phyloP scores from a whole-genome alignment of 2,329 filamentous ascomycete species.

The Microdochium nivale region DNA sequence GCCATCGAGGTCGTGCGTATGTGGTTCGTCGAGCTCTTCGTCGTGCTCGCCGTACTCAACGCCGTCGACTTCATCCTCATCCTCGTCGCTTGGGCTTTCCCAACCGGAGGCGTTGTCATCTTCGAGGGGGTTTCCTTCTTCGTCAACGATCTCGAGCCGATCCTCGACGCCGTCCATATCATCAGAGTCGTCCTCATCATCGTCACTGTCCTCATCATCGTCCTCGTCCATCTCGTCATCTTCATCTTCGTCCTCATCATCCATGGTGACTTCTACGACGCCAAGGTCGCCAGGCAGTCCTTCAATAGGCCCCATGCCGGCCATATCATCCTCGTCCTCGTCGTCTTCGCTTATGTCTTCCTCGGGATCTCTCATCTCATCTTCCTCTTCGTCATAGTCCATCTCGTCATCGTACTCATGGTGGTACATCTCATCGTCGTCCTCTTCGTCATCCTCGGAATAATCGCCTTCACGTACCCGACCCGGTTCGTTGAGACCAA shows the following conservation, averaged over 20 bases:
- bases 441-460: constrained; percentile 63
- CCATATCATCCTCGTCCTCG: constrained; percentile 55
- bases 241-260: constrained; percentile 56
- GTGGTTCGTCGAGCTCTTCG: constrained; percentile 43
- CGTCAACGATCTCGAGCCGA: constrained; percentile 53
- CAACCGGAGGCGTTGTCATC: constrained; percentile 53
- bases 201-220: constrained; percentile 47
- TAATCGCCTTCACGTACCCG: constrained; percentile 63
- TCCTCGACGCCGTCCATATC: constrained; percentile 43
- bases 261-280: constrained; percentile 71
- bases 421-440: constrained; percentile 86
- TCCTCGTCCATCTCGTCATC: constrained; percentile 53
- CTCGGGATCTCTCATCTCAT: constrained; percentile 63
- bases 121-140: constrained; percentile 49
- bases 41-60: constrained; percentile 43
- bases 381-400: constrained; percentile 78
- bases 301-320: constrained; percentile 80
- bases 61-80: constrained; percentile 45
- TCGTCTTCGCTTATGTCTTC: constrained; percentile 88
- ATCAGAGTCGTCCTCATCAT: constrained; percentile 40
- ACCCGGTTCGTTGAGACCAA: constrained; percentile 86
- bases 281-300: constrained; percentile 55
- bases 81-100: constrained; percentile 52
- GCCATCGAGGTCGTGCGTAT: constrained; percentile 35
- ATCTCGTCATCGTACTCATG: constrained; percentile 89